A percentile compares a stretch with the other conserved stretches of the same genome.
These are phyloP conservation scores for Setomelanomma holmii DNA, from an alignment of 2,329 filamentous ascomycete species.

Conservation along the genomic window DNA sequence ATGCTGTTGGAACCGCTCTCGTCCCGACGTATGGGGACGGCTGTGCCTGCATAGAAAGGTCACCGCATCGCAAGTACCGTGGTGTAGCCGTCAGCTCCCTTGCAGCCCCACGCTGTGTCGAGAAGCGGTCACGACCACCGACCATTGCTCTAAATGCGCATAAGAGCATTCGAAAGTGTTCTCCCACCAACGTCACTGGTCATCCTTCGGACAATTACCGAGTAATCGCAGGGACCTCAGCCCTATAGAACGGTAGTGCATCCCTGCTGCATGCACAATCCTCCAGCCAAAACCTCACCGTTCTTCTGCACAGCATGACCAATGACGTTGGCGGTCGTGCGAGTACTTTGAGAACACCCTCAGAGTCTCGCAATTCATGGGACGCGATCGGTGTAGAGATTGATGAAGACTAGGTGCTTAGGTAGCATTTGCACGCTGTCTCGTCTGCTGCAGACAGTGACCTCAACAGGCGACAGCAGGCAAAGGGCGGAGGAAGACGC, in stretches of 20 bases:
- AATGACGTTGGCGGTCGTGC: conserved; percentile 11
- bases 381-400: neutral
- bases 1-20: neutral
- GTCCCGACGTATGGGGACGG: conserved; percentile 1
- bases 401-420: neutral
- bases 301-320: conserved; percentile 19
- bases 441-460: too few species aligned
- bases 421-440: neutral
- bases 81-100: too few species aligned
- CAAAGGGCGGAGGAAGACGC: neutral
- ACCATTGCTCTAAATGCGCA: too few species aligned
- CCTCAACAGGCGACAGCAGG: neutral
- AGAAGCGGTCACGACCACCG: conserved; percentile 26
- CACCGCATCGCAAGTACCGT: too few species aligned
- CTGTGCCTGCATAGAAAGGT: conserved; percentile 15
- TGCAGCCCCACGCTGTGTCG: conserved; percentile 14
- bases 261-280: conserved; percentile 15
- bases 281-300: conserved; percentile 34
- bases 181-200: conserved; percentile 9
- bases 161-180: neutral
- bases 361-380: neutral
- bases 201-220: conserved; percentile 8
- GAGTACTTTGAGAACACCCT: neutral
- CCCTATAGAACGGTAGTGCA: conserved; percentile 28
- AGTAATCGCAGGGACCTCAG: conserved; percentile 31